phyloP scores from a whole-genome alignment of 108 stramenopile genomes.

The Fragilaria crotonensis region DNA sequence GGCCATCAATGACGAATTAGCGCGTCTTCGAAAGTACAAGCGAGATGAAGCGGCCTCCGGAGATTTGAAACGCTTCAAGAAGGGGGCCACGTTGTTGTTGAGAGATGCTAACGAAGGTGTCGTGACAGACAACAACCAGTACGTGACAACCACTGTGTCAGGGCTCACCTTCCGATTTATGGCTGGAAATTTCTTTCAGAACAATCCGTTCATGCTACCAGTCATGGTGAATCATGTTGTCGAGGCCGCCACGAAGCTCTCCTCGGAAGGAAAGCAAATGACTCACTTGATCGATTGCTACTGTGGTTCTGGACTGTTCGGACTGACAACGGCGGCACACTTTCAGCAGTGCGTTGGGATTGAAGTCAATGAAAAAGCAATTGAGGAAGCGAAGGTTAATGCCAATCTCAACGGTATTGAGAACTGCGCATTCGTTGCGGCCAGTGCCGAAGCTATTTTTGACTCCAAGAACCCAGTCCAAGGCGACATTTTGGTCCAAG shows the following conservation, averaged over 20 bases:
- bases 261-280: constrained; percentile 15
- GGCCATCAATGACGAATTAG: constrained; percentile 78
- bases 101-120: constrained; percentile 57
- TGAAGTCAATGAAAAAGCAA: constrained; percentile 85
- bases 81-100: constrained; percentile 87
- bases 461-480: constrained; percentile 25
- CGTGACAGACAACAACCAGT: constrained; percentile 74
- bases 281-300: constrained; percentile 92
- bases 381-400: constrained; percentile 80
- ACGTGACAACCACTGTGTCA: constrained; percentile 67
- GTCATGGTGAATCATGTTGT: constrained; percentile 90
- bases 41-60: constrained; percentile 31
- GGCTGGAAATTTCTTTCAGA: constrained; percentile 98
- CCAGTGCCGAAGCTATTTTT: constrained; percentile 90
- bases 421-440: constrained; percentile 84
- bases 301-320: constrained; percentile 95
- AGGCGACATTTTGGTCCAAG: constrained; percentile 32
- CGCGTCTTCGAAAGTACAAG: constrained; percentile 42
- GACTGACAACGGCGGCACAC: constrained; percentile 53
- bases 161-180: constrained; percentile 66
- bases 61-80: constrained; percentile 38
- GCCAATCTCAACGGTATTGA: constrained; percentile 73
- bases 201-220: constrained; percentile 90
- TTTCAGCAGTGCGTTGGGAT: constrained; percentile 90
- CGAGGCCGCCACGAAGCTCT: constrained; percentile 23